Base-by-base conservation (phyloP, 2,329 filamentous ascomycete species). In the Monosporascus sp. region DNA sequence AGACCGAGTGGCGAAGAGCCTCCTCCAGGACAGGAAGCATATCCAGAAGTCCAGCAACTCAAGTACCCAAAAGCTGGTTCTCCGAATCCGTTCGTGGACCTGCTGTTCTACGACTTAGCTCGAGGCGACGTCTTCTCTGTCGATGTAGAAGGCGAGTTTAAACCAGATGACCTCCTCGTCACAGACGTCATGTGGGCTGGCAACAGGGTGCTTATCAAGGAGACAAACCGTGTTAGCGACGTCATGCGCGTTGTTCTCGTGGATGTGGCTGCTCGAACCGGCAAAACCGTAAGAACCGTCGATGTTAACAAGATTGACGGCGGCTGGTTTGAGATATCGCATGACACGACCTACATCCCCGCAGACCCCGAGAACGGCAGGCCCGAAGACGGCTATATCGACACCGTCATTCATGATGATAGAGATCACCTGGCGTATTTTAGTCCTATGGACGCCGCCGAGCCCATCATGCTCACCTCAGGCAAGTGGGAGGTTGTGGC, bases 51-150 rank as follows among this genome's bases (percentile, higher is more conserved):
- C 37, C 84, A 87, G 58, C 77, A 91, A 62, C 95, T 99, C 81
- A 99, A 99, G 71, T 99, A 99, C 65, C 95, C 94, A 48, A 97
- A 97, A 71, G 88, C 94, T 20, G 95, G 94, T 3, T 87, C 92
- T 2, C 91, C 93, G 47, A 99, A 99, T 69, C 94, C 94, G 0
- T 83, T 89, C 15, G 93, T 99, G 4, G 85, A 91, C 56, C 74
- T 99, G 35, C 81, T 89, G 51, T 96, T 97, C 71, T 97, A 93
- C 70, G 92, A 97, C 60, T 77, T 97, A 20, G 78, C 78, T 9
- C 88, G 87, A 63, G 81, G 81, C 2, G 86, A 96, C 54, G 80
- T 88, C 8, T 97, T 97, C 66, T 82, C 84, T 18, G 88, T 97
- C 28, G 78, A 87, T 8, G 86, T 93, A 48, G 78, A 85, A 1